phyloP scores from a whole-genome alignment of 192 early-diverging fungal genomes.

The Geranomyces variabilis region DNA sequence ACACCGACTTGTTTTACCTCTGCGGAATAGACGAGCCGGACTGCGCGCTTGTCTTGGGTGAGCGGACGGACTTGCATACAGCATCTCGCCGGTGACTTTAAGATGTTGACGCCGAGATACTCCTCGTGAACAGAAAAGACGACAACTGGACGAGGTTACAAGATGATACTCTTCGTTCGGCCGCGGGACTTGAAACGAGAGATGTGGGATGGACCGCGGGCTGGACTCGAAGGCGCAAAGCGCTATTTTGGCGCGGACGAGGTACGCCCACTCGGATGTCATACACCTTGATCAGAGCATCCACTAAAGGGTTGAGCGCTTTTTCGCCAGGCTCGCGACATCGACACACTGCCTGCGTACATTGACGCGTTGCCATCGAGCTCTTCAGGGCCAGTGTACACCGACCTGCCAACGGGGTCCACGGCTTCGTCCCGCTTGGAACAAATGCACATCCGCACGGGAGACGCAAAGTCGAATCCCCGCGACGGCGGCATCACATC shows the following conservation, averaged over 20 bases:
- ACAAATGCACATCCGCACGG: conserved; percentile 17
- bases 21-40: conserved; percentile 93
- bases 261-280: conserved; percentile 36
- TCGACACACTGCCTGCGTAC: conserved; percentile 34
- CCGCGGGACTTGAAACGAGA: conserved; percentile 74
- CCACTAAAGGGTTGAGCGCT: background rate
- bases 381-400: conserved; percentile 30
- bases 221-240: conserved; percentile 77
- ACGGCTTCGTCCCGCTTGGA: conserved; percentile 9
- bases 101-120: background rate
- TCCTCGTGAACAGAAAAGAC: conserved; percentile 31
- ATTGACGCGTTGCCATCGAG: conserved; percentile 20
- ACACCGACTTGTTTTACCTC: conserved; percentile 89
- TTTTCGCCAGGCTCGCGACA: conserved; percentile 36
- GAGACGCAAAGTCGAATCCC: background rate
- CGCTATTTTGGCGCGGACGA: conserved; percentile 84
- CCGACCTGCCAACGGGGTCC: conserved; percentile 33
- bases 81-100: background rate
- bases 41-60: conserved; percentile 53
- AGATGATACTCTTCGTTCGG: conserved; percentile 86
- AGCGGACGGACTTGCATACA: background rate
- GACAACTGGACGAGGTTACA: conserved; percentile 56
- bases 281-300: background rate
- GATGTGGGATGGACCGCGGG: conserved; percentile 91
- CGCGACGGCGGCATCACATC: conserved; percentile 17